These are phyloP conservation scores for Gloeostereum incarnatum DNA, from an alignment of 768 basidiomycete species.

Conservation along the genomic window DNA sequence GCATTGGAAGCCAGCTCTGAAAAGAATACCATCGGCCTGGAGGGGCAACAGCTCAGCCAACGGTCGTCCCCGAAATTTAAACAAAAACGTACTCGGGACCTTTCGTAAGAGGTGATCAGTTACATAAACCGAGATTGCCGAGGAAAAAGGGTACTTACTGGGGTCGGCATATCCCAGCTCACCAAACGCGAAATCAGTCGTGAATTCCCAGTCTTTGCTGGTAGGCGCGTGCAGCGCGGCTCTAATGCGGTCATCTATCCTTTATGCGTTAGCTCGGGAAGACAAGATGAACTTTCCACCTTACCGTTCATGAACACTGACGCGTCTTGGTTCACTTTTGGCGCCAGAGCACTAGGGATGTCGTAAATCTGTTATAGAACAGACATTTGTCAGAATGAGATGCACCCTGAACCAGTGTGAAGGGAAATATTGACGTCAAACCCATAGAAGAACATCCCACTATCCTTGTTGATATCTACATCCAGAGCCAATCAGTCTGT, in stretches of 20 bases:
- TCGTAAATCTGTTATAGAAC: slow-evolving; percentile 13
- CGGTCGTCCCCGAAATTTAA: neutral
- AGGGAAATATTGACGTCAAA: neutral
- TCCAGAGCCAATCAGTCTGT: neutral
- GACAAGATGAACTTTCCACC: no score
- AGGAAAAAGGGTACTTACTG: neutral
- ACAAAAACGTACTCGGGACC: slow-evolving; percentile 28
- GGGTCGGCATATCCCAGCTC: neutral
- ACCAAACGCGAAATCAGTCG: slow-evolving; percentile 9
- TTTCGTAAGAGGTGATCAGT: slow-evolving; percentile 6
- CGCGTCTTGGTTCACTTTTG: slow-evolving; percentile 24
- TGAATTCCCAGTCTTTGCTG: slow-evolving; percentile 26
- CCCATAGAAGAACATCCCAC: slow-evolving; percentile 3
- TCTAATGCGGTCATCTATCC: slow-evolving; percentile 18
- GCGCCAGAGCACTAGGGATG: slow-evolving; percentile 24
- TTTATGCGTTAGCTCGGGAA: slow-evolving; percentile 1
- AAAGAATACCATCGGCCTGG: slow-evolving; percentile 55
- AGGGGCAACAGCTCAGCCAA: neutral
- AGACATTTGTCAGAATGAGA: no score
- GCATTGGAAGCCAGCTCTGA: slow-evolving; percentile 60
- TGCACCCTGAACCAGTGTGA: neutral
- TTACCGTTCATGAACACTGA: slow-evolving; percentile 33
- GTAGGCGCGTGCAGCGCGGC: slow-evolving; percentile 39
- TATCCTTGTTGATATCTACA: slow-evolving; percentile 1
- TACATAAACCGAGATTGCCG: neutral